phyloP scores from a whole-genome alignment of 306 rosid genomes.

The Boehmeria nivea region DNA sequence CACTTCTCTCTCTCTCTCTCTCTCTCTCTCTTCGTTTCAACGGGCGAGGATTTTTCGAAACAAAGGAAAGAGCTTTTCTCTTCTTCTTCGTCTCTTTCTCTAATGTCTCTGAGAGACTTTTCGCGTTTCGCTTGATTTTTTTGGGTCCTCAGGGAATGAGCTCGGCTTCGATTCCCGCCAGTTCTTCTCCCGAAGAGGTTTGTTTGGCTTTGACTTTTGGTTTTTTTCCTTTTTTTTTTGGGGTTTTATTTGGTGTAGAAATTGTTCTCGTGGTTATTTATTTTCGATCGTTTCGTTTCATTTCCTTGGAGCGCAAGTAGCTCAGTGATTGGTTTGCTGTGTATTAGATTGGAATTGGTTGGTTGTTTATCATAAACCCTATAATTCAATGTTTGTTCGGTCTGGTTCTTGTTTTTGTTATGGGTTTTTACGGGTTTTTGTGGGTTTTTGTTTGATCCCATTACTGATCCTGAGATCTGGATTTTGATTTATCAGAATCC shows the following conservation, averaged over 20 bases:
- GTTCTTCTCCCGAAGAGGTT: conserved; percentile 52
- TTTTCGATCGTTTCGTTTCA: conserved; percentile 30
- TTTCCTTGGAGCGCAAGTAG: conserved; percentile 20
- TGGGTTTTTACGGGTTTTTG: conserved; percentile 20
- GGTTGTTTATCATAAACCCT: conserved; percentile 16
- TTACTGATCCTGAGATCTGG: conserved; percentile 61
- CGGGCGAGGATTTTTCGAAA: conserved; percentile 99
- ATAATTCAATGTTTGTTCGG: conserved; percentile 19
- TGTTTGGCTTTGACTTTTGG: conserved; percentile 21
- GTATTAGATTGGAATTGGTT: conserved; percentile 5
- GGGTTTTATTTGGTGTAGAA: neutral
- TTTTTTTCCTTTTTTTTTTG: neutral
- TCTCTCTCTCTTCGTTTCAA: conserved; percentile 60
- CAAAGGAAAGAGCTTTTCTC: conserved; percentile 30
- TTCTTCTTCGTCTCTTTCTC: conserved; percentile 1
- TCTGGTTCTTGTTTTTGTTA: conserved; percentile 3
- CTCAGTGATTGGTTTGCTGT: conserved; percentile 15
- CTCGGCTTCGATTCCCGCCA: conserved; percentile 76
- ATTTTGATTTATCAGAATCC: conserved; percentile 28
- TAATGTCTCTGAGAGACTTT: conserved; percentile 22
- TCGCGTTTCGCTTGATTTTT: conserved; percentile 19
- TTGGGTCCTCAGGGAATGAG: conserved; percentile 48
- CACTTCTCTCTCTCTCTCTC: neutral
- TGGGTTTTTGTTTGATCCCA: conserved; percentile 34
- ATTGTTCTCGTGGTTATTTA: neutral